phyloP scores from a whole-genome alignment of 208 protist genomes.

The Acanthamoeba sp. region DNA sequence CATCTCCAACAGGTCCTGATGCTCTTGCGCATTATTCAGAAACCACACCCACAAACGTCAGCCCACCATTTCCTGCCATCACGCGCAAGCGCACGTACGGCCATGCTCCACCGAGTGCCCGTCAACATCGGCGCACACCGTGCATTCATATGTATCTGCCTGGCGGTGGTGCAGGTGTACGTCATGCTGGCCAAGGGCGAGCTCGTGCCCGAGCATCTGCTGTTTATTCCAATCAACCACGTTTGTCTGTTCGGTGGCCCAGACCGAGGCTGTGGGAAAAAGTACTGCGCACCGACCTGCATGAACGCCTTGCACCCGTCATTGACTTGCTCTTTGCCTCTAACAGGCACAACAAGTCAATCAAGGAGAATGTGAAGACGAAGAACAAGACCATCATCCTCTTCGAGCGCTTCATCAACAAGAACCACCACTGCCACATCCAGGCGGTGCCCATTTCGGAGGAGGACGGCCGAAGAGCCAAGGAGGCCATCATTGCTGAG shows the following conservation, averaged over 20 bases:
- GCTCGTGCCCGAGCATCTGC: slow-evolving; percentile 75
- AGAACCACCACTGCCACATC: slow-evolving; percentile 61
- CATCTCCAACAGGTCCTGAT: background rate
- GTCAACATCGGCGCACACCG: no score
- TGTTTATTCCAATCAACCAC: slow-evolving; percentile 82
- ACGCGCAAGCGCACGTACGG: background rate
- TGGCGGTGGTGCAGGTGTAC: slow-evolving; percentile 46
- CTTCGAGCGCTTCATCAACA: slow-evolving; percentile 70
- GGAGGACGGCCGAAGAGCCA: background rate
- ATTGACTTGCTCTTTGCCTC: no score
- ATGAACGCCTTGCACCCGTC: no score
- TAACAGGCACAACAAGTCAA: slow-evolving; percentile 18
- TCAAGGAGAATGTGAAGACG: slow-evolving; percentile 19
- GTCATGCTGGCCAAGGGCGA: slow-evolving; percentile 80
- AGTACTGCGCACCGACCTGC: no score
- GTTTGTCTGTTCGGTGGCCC: background rate
- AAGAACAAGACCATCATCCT: slow-evolving; percentile 35
- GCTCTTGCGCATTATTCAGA: background rate
- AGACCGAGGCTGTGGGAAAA: slow-evolving; percentile 21
- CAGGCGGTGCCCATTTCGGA: slow-evolving; percentile 34
- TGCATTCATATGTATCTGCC: no score
- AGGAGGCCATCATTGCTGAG: slow-evolving; percentile 18
- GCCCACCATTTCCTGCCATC: no score
- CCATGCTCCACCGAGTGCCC: no score
- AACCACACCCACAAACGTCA: no score